Evolutionary conservation across 148 eudicot species (phyloP).

Genomic region (Chenopodium formosanum): DNA sequence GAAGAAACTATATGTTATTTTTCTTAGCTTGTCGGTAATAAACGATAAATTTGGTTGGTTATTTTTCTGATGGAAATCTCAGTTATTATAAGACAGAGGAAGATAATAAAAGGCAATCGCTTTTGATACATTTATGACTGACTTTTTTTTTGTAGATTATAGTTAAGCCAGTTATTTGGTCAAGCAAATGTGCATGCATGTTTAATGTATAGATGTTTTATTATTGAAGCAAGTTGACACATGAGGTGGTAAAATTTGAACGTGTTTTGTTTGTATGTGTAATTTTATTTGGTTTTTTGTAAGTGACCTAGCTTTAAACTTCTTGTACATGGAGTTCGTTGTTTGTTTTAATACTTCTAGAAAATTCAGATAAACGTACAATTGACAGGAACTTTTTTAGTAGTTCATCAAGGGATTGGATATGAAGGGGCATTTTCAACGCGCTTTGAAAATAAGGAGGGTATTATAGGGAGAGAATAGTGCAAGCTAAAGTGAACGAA

Average conservation of each 20-base stretch:
- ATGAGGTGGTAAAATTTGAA: neutral
- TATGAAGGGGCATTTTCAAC: too few relatives aligned
- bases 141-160: neutral
- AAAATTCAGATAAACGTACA: too few relatives aligned
- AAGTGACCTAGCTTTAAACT: neutral
- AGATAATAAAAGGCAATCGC: too few relatives aligned
- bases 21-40: neutral
- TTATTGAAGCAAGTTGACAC: neutral
- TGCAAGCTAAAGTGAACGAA: neutral
- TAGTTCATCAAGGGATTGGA: too few relatives aligned
- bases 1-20: neutral
- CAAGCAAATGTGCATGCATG: neutral
- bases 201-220: neutral
- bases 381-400: too few relatives aligned
- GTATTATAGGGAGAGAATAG: neutral
- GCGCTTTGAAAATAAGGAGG: too few relatives aligned
- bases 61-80: neutral
- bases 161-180: neutral
- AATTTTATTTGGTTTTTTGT: neutral
- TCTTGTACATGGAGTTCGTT: neutral
- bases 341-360: neutral
- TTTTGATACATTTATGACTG: neutral
- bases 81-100: neutral
- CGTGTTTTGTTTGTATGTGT: neutral
- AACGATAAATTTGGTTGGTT: neutral